Percentiles rank a stretch among this genome's conserved stretches.
Evolutionary conservation across 208 protist species (phyloP).

Genomic region (Leishmania tropica): DNA sequence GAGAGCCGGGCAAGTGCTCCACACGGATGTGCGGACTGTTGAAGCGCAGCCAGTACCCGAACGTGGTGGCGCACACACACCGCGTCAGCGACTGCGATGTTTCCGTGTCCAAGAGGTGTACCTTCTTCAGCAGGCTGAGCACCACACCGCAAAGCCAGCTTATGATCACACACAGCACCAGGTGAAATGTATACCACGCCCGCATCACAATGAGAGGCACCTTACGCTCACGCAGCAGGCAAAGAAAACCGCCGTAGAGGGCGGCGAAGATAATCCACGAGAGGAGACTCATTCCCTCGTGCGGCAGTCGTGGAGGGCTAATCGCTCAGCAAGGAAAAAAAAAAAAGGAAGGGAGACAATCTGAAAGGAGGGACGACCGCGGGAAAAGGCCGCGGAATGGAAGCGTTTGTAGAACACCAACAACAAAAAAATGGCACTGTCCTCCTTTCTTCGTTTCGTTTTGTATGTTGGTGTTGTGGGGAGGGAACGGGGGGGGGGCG

Average conservation of each 20-base stretch:
- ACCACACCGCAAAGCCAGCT: conserved; percentile 31
- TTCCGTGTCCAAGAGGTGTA: conserved; percentile 22
- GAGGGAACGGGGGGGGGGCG: background rate
- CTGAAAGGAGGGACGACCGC: background rate
- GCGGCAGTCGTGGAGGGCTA: background rate
- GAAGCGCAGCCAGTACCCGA: conserved; percentile 52
- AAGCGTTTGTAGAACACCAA: background rate
- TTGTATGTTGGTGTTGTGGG: background rate
- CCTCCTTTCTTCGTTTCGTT: background rate
- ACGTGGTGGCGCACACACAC: conserved; percentile 39
- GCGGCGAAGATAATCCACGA: conserved; percentile 18
- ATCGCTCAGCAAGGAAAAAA: background rate
- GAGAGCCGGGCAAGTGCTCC: conserved; percentile 59
- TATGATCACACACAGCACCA: conserved; percentile 47
- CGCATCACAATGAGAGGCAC: conserved; percentile 61
- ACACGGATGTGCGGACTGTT: conserved; percentile 68
- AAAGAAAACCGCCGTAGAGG: conserved; percentile 54
- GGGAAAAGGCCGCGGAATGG: background rate
- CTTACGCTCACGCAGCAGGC: conserved; percentile 43
- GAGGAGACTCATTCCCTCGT: background rate
- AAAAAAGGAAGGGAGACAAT: background rate
- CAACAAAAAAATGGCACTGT: background rate
- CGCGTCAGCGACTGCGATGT: conserved; percentile 41
- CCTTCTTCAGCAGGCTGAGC: conserved; percentile 30
- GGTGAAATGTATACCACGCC: conserved; percentile 59